Evolutionary conservation across 2,329 filamentous ascomycete species (phyloP), one percentile per base, ranked within the genome.

Genomic region (Leptodontidium sp.): DNA sequence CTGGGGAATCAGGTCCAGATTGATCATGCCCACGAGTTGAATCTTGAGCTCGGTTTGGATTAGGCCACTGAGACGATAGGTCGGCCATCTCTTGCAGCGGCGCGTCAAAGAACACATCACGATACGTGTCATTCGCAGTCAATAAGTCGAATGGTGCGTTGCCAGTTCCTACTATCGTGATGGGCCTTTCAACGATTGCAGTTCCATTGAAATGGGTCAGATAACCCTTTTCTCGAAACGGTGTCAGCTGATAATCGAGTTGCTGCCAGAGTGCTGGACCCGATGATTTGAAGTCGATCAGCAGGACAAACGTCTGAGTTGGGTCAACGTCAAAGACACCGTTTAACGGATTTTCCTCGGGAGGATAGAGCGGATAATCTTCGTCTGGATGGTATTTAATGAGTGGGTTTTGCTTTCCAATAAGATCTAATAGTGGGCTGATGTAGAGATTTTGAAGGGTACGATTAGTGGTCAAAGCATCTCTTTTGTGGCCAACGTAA

Each of bases 81-180:
- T 35, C 70, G 68, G 24, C 77, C 77, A 83, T 75, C 74, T 80
- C 75, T 65, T 82, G 78, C 0, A 92, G 81, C 0, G 89, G 89
- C 0, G 90, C 90, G 72, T 92, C 90, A 75, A 88, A 90, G 78
- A 91, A 91, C 66, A 88, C 81, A 76, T 91, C 88, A 38, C 88
- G 82, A 70, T 86, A 83, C 1, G 84, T 86, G 5, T 80, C 73
- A 74, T 87, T 87, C n/a, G 80, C 78, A 4, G 83, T 79, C 9
- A 91, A 75, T 7, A 85, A 75, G 64, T 87, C 82, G 73, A 90
- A 89, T 0, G 85, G 87, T 0, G 87, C 85, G 71, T 86, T 86
- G 15, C 91, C 91, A 1, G 90, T 92, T 1, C 86, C 89, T 1
- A 93, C 89, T 1, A 93, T 85, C 0, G 90, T 93, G 47, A 93